Base-by-base conservation (phyloP, 208 protist genomes). In the Leishmania martiniquensis region DNA sequence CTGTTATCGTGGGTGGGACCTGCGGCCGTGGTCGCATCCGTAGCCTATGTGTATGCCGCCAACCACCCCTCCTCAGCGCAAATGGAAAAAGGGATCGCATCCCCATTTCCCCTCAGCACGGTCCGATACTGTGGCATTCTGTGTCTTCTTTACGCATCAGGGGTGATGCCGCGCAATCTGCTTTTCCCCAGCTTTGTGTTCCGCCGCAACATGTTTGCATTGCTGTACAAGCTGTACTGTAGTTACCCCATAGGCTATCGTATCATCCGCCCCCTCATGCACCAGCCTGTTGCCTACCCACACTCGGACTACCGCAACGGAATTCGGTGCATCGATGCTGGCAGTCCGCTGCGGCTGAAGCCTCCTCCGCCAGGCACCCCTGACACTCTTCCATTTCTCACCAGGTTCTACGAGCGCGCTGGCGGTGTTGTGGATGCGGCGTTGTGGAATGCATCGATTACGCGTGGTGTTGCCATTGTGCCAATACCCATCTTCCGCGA, bases 291-390 rank as follows among this genome's bases (percentile, higher is more conserved):
- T 32, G 60, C 68, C 39, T 84, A 88, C 67, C 91, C 91, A 5
- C 94, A 97, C 80, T 96, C 94, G 0, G 88, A 97, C 84, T 94
- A 89, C 80, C 90, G 89, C 45, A 83, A 81, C 62, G 93, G 91
- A n/a, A 85, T 93, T n/a, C 85, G 89, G 25, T 84, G 72, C 62
- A 67, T 95, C 15, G 83, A 82, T 67, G 81, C 73, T 1, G 72
- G 47, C 17, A 67, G 71, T 75, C 68, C 66, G 32, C 52, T 83
- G 44, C 68, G 51, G 15, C 57, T 77, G 51, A 81, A 81, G 60
- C 25, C n/a, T 34, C 37, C 72, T 20, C 72, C 76, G 9, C 55
- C 62, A 25, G 78, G 73, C 10, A 42, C 66, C 3, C 3, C 71
- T 15, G 59, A 2, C 65, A 39, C 65, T 0, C 13, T 66, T 51